Evolutionary conservation across 352 stramenopile genomes (phyloP).

Genomic region (Phytopythium chamaehyphon): DNA sequence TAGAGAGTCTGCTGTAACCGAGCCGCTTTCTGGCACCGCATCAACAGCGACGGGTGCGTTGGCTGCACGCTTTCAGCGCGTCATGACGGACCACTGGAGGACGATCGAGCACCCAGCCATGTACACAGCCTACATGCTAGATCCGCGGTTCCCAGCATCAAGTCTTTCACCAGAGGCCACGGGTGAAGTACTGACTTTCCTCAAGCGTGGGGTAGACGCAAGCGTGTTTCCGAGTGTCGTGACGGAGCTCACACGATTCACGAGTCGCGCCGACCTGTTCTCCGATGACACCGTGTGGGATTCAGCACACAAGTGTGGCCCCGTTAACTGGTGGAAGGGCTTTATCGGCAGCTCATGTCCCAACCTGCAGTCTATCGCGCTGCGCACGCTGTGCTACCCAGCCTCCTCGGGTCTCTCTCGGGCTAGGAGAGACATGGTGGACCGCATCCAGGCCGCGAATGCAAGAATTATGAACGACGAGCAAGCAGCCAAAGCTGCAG

Average conservation of each 20-base stretch:
- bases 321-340: slow-evolving; percentile 75
- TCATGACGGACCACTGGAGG: slow-evolving; percentile 60
- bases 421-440: slow-evolving; percentile 47
- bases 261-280: slow-evolving; percentile 53
- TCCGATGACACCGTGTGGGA: slow-evolving; percentile 73
- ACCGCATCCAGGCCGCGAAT: slow-evolving; percentile 51
- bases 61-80: slow-evolving; percentile 40
- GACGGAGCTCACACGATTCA: slow-evolving; percentile 67
- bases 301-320: slow-evolving; percentile 65
- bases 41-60: slow-evolving; percentile 17
- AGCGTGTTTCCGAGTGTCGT: slow-evolving; percentile 48
- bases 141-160: slow-evolving; percentile 59
- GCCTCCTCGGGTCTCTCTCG: slow-evolving; percentile 50
- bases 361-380: slow-evolving; percentile 54
- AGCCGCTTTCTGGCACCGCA: neutral
- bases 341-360: slow-evolving; percentile 73
- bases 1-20: neutral
- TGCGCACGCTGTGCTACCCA: slow-evolving; percentile 59
- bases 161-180: slow-evolving; percentile 51
- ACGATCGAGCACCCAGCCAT: slow-evolving; percentile 59
- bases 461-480: slow-evolving; percentile 67
- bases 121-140: slow-evolving; percentile 74
- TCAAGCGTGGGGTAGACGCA: slow-evolving; percentile 42
- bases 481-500: slow-evolving; percentile 63
- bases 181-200: slow-evolving; percentile 50